These are phyloP conservation scores for Xylariaceae sp. DNA, from an alignment of 2,329 filamentous ascomycete species.

Conservation along the genomic window DNA sequence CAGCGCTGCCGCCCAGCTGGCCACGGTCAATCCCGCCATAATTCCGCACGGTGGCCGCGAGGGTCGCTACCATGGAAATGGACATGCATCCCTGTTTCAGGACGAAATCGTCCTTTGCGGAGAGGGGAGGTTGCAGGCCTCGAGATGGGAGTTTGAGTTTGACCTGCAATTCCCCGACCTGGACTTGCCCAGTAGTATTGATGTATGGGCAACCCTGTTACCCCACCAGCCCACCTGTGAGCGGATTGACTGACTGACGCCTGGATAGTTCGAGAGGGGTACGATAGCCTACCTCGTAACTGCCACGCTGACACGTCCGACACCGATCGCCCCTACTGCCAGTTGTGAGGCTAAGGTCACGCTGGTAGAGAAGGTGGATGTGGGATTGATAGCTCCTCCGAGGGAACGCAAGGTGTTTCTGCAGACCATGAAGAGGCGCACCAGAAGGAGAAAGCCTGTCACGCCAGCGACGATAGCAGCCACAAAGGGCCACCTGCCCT, in stretches of 20 bases:
- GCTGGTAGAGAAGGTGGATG: constrained; percentile 77
- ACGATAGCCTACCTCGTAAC: constrained; percentile 89
- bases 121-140: constrained; percentile 67
- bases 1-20: constrained; percentile 47
- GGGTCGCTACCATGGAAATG: constrained; percentile 64
- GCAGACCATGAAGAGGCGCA: constrained; percentile 73
- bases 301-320: constrained; percentile 82
- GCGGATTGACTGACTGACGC: constrained; percentile 13
- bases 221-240: constrained; percentile 6
- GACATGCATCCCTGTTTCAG: constrained; percentile 74
- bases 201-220: constrained; percentile 54
- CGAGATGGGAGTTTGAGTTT: constrained; percentile 75
- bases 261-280: constrained; percentile 79
- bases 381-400: constrained; percentile 67
- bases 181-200: constrained; percentile 83
- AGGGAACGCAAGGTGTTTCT: constrained; percentile 79
- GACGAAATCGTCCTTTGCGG: constrained; percentile 77
- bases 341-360: constrained; percentile 77
- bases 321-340: constrained; percentile 72
- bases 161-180: constrained; percentile 64
- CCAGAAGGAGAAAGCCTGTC: constrained; percentile 55
- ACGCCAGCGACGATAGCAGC: constrained; percentile 38
- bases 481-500: constrained; percentile 26
- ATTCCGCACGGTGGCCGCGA: constrained; percentile 34
- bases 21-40: constrained; percentile 37